phyloP scores from a whole-genome alignment of 768 basidiomycete species.

The Peribolospora baueri region DNA sequence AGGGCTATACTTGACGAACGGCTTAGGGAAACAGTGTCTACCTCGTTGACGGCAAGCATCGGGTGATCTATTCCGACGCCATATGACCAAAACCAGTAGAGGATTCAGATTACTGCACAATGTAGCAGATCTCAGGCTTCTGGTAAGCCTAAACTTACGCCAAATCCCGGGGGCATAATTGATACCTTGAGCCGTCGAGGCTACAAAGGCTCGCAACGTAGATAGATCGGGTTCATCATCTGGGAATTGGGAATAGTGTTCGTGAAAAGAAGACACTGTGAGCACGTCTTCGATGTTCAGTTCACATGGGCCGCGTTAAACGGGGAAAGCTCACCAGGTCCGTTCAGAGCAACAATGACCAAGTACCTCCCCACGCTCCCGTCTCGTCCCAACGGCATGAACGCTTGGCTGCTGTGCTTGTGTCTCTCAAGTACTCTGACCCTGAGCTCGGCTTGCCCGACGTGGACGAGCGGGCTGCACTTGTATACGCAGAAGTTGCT shows the following conservation, averaged over 20 bases:
- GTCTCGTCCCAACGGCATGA: conserved; percentile 64
- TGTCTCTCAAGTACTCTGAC: conserved; percentile 70
- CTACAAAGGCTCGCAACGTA: conserved; percentile 59
- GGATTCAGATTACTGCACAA: too few species aligned
- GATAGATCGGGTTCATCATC: conserved; percentile 53
- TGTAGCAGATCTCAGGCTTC: conserved; percentile 29
- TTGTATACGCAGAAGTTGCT: conserved; percentile 53
- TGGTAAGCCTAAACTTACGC: conserved; percentile 84
- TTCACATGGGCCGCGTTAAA: too few species aligned
- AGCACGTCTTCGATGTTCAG: background rate
- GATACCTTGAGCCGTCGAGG: conserved; percentile 57
- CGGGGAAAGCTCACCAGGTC: conserved; percentile 19
- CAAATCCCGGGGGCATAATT: conserved; percentile 61
- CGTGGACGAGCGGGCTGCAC: conserved; percentile 37
- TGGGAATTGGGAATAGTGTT: conserved; percentile 1
- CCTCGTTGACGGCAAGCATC: background rate
- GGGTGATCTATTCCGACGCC: too few species aligned
- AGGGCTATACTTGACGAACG: background rate
- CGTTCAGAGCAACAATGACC: conserved; percentile 66
- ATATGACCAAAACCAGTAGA: too few species aligned
- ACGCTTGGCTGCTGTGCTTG: conserved; percentile 67
- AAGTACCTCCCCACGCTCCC: conserved; percentile 31
- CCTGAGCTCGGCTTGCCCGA: conserved; percentile 27
- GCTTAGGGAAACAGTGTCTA: conserved; percentile 6
- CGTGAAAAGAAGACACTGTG: background rate